Evolutionary conservation across 1,284 basidiomycete species (phyloP).

Genomic region (Nidula niveotomentosa): DNA sequence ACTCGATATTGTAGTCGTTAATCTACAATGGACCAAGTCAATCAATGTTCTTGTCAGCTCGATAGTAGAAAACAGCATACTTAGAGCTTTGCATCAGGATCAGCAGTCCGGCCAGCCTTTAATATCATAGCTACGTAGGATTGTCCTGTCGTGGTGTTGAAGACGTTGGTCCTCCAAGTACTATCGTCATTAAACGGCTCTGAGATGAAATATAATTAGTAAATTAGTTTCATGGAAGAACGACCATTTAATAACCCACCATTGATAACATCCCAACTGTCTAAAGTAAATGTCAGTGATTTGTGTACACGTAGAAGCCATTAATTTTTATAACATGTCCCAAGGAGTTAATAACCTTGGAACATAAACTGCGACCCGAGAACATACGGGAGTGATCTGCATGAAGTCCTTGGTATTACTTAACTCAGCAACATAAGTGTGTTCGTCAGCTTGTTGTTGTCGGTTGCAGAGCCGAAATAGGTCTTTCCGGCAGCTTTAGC

Average conservation of each 20-base stretch:
- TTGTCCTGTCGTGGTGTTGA: constrained; percentile 35
- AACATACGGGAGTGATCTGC: constrained; percentile 45
- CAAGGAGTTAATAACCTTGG: too few relatives aligned
- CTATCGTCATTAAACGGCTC: constrained; percentile 63
- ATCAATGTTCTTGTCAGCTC: too few relatives aligned
- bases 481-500: constrained; percentile 51
- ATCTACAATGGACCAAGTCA: constrained; percentile 26
- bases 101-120: constrained; percentile 37
- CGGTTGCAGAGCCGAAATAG: constrained; percentile 63
- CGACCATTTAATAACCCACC: constrained; percentile 16
- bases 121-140: constrained; percentile 38
- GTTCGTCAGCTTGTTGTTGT: constrained; percentile 52
- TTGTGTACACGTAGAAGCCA: too few relatives aligned
- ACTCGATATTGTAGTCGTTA: constrained; percentile 61
- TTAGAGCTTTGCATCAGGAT: constrained; percentile 41
- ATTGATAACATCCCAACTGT: constrained; percentile 38
- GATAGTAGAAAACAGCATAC: constrained; percentile 14
- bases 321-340: background rate
- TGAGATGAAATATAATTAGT: constrained; percentile 5
- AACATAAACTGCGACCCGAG: background rate
- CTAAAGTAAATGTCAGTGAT: constrained; percentile 1
- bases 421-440: constrained; percentile 39
- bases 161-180: constrained; percentile 40
- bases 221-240: background rate
- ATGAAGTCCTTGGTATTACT: constrained; percentile 43